Conservation (phyloP, 179 eudicot genomes). For the Vitellaria paradoxa region DNA sequence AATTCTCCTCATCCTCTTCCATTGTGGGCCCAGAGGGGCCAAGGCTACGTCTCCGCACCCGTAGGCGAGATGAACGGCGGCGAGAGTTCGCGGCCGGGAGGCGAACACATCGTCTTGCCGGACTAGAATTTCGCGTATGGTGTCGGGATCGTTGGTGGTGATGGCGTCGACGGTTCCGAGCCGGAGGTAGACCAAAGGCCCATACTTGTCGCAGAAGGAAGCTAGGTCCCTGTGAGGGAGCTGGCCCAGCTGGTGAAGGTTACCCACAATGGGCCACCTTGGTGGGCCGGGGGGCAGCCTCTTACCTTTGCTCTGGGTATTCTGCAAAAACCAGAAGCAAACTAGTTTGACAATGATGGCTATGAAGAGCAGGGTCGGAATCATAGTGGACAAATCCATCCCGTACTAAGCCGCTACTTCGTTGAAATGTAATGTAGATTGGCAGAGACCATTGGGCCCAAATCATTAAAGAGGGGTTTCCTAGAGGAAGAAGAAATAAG, state of each 20-base stretch:
- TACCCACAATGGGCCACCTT: slow-evolving; percentile 84
- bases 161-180: slow-evolving; percentile 84
- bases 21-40: slow-evolving; percentile 92
- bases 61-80: slow-evolving; percentile 80
- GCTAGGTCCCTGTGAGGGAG: slow-evolving; percentile 90
- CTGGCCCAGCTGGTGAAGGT: slow-evolving; percentile 77
- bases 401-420: neutral
- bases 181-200: slow-evolving; percentile 79
- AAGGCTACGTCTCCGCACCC: slow-evolving; percentile 84
- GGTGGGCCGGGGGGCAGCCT: slow-evolving; percentile 90
- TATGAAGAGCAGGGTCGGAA: neutral
- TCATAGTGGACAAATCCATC: slow-evolving; percentile 6
- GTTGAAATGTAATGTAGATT: neutral
- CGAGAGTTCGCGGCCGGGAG: slow-evolving; percentile 83
- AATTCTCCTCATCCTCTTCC: slow-evolving; percentile 90
- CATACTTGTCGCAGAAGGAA: slow-evolving; percentile 68
- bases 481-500: neutral
- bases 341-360: slow-evolving; percentile 24
- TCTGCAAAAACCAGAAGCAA: slow-evolving; percentile 23
- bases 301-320: neutral
- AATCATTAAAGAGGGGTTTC: too few relatives aligned
- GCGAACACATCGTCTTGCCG: slow-evolving; percentile 88
- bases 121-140: slow-evolving; percentile 69
- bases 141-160: slow-evolving; percentile 88
- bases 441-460: neutral